Conservation (phyloP, 1,284 basidiomycete genomes). For the Ceratobasidium sp. region DNA sequence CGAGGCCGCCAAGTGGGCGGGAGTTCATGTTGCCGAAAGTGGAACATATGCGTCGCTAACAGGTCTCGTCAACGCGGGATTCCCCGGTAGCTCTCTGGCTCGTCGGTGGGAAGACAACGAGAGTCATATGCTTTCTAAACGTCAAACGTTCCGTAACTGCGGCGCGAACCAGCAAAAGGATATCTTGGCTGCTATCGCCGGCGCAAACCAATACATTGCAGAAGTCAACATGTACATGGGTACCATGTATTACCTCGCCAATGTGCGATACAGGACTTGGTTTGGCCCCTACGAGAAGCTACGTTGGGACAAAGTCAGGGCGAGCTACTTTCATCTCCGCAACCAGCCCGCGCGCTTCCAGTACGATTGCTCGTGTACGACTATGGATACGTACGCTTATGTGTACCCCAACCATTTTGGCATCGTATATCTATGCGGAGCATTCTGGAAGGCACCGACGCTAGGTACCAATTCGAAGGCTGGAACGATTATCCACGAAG, state of each 20-base stretch:
- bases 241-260: conserved; percentile 10
- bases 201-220: conserved; percentile 43
- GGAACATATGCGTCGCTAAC: conserved; percentile 29
- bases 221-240: conserved; percentile 44
- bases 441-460: conserved; percentile 36
- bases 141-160: conserved; percentile 37
- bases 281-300: conserved; percentile 37
- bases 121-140: conserved; percentile 25
- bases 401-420: conserved; percentile 47
- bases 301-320: conserved; percentile 18
- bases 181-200: conserved; percentile 9
- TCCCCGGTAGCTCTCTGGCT: conserved; percentile 6
- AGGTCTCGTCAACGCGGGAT: conserved; percentile 28
- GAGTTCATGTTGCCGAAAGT: not conserved
- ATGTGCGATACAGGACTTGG: conserved; percentile 45
- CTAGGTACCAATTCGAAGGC: conserved; percentile 45
- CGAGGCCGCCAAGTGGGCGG: conserved; percentile 41
- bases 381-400: conserved; percentile 42
- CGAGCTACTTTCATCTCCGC: conserved; percentile 19
- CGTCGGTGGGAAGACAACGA: conserved; percentile 33
- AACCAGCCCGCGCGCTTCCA: conserved; percentile 11
- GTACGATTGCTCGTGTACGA: conserved; percentile 46
- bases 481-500: conserved; percentile 48
- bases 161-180: conserved; percentile 8
- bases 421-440: conserved; percentile 44